Evolutionary conservation across 1,284 basidiomycete genomes (phyloP), one percentile per base, ranked within the genome.

Genomic region (Clitocybe nebularis): DNA sequence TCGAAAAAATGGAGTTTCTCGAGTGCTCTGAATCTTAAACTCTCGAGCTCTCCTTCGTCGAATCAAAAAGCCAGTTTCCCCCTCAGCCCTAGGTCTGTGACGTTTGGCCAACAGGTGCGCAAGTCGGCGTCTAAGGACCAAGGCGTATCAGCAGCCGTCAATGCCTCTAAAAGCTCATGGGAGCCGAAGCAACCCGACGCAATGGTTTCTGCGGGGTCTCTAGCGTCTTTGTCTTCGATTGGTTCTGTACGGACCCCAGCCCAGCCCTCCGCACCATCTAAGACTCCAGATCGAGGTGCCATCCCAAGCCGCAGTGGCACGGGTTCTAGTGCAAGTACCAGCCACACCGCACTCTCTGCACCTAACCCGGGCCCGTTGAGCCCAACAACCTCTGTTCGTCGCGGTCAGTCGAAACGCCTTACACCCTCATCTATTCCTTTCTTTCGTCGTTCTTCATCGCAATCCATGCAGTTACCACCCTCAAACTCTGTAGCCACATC

Each of bases 1-100:
- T 89, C 82, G 29, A 95, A 94, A 72, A 97, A 96, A 66, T 97
- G 93, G 93, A 95, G 92, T 56, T 91, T 97, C 65, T 90, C 90
- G 4, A 88, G 80, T 45, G 89, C 89, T 4, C 70, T 96, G n/a
- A 93, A 87, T 53, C 77, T 92, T 53, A 89, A 83, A 59, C 66
- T 90, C 37, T 75, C 81, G 14, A 74, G 74, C 47, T 81, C 81
- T 19, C 76, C 84, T 32, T 75, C 77, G 69, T 77, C 62, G 65
- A 71, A 43, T 19, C 67, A 66, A 43, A 67, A 13, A 16, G 29
- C 76, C 19, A 62, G 66, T 10, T 74, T 80, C 47, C 73, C 77
- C 10, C 59, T 79, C 41, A 85, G 80, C 53, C 80, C 84, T n/a
- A 77, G 79, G 39, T 67, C 77, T 17, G 72, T 80, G 41, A 73